Conservation (phyloP, 2,329 filamentous ascomycete species). For the Bertia moriformis region DNA sequence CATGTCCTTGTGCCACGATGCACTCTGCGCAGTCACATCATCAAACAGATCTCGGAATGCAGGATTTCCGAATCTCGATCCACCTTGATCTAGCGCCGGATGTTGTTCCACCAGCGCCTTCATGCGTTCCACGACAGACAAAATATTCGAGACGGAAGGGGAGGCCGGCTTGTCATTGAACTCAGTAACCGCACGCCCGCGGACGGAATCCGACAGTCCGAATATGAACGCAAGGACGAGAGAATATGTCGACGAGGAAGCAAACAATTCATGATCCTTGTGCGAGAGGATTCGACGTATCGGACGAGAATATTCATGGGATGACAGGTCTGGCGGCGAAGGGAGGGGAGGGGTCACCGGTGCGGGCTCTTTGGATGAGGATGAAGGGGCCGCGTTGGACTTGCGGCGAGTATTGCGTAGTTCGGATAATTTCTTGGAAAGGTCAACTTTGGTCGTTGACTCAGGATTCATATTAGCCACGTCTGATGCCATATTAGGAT, state of each 20-base stretch:
- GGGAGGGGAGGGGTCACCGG: conserved; percentile 66
- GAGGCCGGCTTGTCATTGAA: conserved; percentile 32
- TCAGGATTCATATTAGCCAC: too few relatives aligned
- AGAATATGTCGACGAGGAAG: conserved; percentile 59
- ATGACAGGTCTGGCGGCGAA: conserved; percentile 44
- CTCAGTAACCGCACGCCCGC: conserved; percentile 38
- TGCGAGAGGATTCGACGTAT: conserved; percentile 67
- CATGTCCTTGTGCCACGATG: conserved; percentile 42
- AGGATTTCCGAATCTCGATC: conserved; percentile 88
- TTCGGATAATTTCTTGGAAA: conserved; percentile 1
- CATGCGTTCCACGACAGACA: conserved; percentile 56
- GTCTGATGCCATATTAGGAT: too few relatives aligned
- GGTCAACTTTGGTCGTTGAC: not conserved
- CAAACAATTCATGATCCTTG: conserved; percentile 68
- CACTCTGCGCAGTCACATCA: conserved; percentile 38
- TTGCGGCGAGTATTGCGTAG: not conserved
- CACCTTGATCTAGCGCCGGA: conserved; percentile 72
- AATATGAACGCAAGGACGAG: conserved; percentile 78
- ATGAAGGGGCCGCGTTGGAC: not conserved
- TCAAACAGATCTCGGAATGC: conserved; percentile 74
- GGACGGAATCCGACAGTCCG: conserved; percentile 57
- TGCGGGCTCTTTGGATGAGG: not conserved
- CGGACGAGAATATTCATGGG: conserved; percentile 50
- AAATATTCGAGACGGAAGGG: conserved; percentile 43
- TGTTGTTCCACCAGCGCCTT: conserved; percentile 51